Base-by-base conservation (phyloP, 1,284 basidiomycete genomes). In the Lentinula novae-zelandiae region DNA sequence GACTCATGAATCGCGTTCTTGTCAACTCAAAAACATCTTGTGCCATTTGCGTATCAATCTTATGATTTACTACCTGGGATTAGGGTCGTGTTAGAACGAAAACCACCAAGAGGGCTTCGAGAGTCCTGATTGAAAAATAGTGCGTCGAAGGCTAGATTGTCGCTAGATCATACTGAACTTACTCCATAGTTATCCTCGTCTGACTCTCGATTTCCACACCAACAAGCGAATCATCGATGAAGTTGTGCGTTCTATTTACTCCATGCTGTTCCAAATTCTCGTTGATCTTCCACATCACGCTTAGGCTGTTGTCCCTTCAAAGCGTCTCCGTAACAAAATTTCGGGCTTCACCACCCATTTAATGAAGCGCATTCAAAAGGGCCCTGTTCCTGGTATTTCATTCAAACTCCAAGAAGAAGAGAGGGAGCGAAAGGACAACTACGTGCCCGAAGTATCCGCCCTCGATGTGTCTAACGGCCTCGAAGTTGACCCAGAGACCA, bases 321-420 rank as follows among this genome's bases (percentile, higher is more conserved):
- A 99, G 84, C 94, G 96, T 72, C 89, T 99, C 69, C 90, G 97
- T 75, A 99, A 99, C 93, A 99, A 99, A 87, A 94, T 99, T 72
- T 92, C 96, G 36, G 96, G 96, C 61, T 99, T 98, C 89, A 99
- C 97, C 68, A 99, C 96, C 72, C 97, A 99, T 78, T 84, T 99
- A 76, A 99, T 99, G 97, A 98, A 96, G 87, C 95, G 97, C 74
- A 99, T 99, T 74, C 95, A 98, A 80, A 90, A 90, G 68, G 96
- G 96, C n/a, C 97, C 97, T 71, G 97, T 99, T 67, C 95, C 96
- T 71, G 97, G 97, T 73, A 56, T 99, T 78, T 98, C 96, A 67
- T 99, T 99, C 95, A 98, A 98, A 82, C 92, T 99, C 69, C 97
- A 99, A 79, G 97, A 99, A 77, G 97, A 99, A 82, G 97, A 99